These are phyloP conservation scores for Moricandia moricandioides DNA, from an alignment of 345 rosid species.

Conservation along the genomic window DNA sequence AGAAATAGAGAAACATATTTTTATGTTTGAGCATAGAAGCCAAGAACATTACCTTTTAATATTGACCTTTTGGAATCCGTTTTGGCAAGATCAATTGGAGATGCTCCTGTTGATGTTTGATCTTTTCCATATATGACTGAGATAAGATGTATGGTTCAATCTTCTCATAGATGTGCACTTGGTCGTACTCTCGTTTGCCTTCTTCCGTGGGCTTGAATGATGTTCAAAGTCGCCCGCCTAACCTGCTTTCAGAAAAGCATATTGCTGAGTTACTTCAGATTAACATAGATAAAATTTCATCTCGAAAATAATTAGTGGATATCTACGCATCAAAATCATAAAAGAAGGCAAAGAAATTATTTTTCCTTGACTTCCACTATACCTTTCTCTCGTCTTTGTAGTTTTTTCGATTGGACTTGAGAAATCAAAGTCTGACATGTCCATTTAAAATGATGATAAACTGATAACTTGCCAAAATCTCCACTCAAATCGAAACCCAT, in stretches of 20 bases:
- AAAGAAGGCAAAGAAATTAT: constrained; percentile 52
- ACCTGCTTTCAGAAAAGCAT: constrained; percentile 41
- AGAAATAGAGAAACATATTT: constrained; percentile 3
- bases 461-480: background rate
- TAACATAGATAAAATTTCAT: background rate
- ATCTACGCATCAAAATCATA: constrained; percentile 74
- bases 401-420: constrained; percentile 20
- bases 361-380: constrained; percentile 29
- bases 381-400: constrained; percentile 52
- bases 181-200: constrained; percentile 39
- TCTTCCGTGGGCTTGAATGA: constrained; percentile 40
- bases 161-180: constrained; percentile 35
- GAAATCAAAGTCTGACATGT: background rate
- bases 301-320: background rate
- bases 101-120: no score
- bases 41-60: constrained; percentile 36
- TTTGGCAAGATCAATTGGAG: constrained; percentile 25
- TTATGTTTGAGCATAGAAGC: constrained; percentile 1
- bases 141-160: background rate
- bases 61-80: constrained; percentile 28
- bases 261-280: constrained; percentile 21
- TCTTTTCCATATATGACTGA: no score
- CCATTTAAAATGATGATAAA: background rate
- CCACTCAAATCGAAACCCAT: background rate
- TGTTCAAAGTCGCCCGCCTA: constrained; percentile 50